Evolutionary conservation across 257 asterid species (phyloP).

Genomic region (Ocimum tenuiflorum): DNA sequence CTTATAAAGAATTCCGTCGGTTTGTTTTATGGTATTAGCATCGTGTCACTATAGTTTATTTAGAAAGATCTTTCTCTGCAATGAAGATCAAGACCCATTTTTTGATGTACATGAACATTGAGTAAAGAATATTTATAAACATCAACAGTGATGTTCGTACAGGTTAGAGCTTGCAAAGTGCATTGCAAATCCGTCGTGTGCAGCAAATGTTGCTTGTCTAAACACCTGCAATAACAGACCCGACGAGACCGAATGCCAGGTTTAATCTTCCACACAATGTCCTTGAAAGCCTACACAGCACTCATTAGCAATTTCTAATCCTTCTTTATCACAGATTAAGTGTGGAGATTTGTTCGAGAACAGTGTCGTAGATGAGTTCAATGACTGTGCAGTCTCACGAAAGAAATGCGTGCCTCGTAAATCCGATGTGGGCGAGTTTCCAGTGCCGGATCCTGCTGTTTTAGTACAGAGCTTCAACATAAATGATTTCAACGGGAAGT

Average conservation of each 20-base stretch:
- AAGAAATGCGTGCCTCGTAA: slow-evolving; percentile 96
- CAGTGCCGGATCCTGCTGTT: slow-evolving; percentile 65
- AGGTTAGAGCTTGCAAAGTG: slow-evolving; percentile 91
- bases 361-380: slow-evolving; percentile 81
- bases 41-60: too few species aligned
- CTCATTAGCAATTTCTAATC: neutral
- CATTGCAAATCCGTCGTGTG: slow-evolving; percentile 86
- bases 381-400: slow-evolving; percentile 92
- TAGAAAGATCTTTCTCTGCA: too few species aligned
- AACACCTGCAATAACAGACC: slow-evolving; percentile 94
- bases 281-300: neutral
- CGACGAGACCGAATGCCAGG: slow-evolving; percentile 98
- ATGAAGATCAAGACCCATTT: too few species aligned
- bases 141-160: slow-evolving; percentile 10
- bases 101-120: too few species aligned
- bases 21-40: too few species aligned
- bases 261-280: slow-evolving; percentile 16
- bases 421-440: slow-evolving; percentile 93
- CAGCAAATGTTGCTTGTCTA: slow-evolving; percentile 90
- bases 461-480: slow-evolving; percentile 68
- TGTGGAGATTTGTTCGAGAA: slow-evolving; percentile 93
- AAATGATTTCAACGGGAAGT: slow-evolving; percentile 74
- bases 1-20: too few species aligned
- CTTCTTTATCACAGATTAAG: slow-evolving; percentile 53
- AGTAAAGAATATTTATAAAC: too few species aligned